Base-by-base conservation (phyloP, 768 basidiomycete genomes). In the Agaricus blazei region DNA sequence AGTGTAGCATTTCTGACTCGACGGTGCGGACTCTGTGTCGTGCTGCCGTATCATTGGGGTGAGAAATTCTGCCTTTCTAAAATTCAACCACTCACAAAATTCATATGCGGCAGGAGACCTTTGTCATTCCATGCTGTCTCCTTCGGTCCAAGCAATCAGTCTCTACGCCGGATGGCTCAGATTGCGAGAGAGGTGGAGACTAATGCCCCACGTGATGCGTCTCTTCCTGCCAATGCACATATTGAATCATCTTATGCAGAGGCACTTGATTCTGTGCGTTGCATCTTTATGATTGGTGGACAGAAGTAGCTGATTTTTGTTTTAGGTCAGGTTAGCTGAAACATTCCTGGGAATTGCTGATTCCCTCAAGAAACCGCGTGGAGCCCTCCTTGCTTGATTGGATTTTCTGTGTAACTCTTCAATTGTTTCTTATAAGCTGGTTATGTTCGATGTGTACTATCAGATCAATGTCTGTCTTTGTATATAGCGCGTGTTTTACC, bases 61-160 rank as follows among this genome's bases (percentile, higher is more conserved):
- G 37, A 31, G 55, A 23, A 38, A 24, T n/a, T 14, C 2, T n/a
- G 23, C 14, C 9, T 9, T 9, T 41, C 12, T 41, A 41, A 14
- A 5, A 15, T 29, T 12, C 29, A 26, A 28, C 12, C 26, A 3
- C 48, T 57, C 15, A 42, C 24, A 3, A 26, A 27, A 28, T 45
- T 27, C 6, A 49, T 41, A 42, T 31, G 48, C 9, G 1, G 11
- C 34, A 84, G 83, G 11, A 79, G 80, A 67, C 67, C 81, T 0
- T 67, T 82, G 1, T 81, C 82, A 0, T 79, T 85, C 61, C 83
- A 85, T 44, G 63, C 82, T 0, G 78, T 85, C n/a, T 74, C 78
- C 0, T 85, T 85, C 41, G 84, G 81, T 3, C 66, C 67, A 1
- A 61, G 41, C 23, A 56, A 56, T 29, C 41, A 56, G n/a, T 36